Conservation (phyloP, 176 grass and related monocot genomes). For the Stipa capillata region DNA sequence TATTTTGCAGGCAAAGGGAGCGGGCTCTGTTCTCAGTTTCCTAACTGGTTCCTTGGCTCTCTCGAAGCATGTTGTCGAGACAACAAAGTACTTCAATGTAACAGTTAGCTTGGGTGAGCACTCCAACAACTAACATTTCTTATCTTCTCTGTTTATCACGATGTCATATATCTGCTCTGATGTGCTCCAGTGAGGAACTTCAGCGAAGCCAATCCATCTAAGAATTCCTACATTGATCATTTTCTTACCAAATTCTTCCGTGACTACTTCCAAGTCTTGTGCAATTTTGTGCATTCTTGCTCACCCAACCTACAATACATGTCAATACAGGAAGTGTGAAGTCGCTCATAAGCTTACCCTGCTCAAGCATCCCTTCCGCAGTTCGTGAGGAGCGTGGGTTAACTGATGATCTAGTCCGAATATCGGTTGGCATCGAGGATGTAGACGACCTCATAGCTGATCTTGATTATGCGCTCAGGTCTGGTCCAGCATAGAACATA, state of each 20-base stretch:
- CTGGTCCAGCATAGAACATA: conserved; percentile 34
- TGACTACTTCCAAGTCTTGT: neutral
- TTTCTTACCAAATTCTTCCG: neutral
- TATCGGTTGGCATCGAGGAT: conserved; percentile 91
- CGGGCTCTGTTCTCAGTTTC: conserved; percentile 90
- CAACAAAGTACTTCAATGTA: conserved; percentile 73
- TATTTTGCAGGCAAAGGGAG: conserved; percentile 66
- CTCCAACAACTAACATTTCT: neutral
- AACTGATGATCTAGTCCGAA: conserved; percentile 80
- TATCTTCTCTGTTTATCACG: no score
- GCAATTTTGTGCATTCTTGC: neutral
- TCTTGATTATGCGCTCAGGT: conserved; percentile 60
- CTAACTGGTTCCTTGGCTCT: conserved; percentile 75
- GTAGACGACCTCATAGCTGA: conserved; percentile 80
- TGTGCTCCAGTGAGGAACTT: neutral
- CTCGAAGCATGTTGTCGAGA: conserved; percentile 80
- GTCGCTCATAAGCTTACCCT: conserved; percentile 88
- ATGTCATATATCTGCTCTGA: no score
- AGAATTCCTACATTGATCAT: neutral
- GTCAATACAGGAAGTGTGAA: conserved; percentile 78
- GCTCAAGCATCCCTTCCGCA: conserved; percentile 72
- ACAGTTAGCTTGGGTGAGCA: conserved; percentile 93
- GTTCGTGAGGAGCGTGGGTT: conserved; percentile 68
- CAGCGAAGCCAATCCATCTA: neutral
- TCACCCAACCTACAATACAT: neutral